These are phyloP conservation scores for Neopestalotiopsis rosae DNA, from an alignment of 2,329 filamentous ascomycete genomes.

Conservation along the genomic window DNA sequence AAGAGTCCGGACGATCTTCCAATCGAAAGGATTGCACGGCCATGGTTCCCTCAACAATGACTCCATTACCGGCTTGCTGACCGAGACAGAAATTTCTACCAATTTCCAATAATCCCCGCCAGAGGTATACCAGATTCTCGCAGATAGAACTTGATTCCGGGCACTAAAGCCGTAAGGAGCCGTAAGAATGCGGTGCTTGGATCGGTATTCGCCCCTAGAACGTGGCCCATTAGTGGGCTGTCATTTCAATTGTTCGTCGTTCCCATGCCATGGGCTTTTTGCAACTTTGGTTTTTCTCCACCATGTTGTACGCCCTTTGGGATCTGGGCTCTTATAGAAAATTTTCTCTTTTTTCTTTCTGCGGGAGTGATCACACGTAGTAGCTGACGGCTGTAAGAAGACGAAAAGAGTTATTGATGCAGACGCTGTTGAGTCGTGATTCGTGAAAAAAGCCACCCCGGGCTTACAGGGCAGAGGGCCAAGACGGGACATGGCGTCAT, in stretches of 20 bases:
- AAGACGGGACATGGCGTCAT: constrained; percentile 10
- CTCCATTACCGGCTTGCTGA: neutral
- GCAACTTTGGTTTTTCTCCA: neutral
- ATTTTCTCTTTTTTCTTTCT: neutral
- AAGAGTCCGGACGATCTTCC: too few species aligned
- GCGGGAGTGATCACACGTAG: neutral
- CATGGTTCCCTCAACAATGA: neutral
- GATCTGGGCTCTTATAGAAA: neutral
- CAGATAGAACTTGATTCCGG: neutral
- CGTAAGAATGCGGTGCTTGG: neutral
- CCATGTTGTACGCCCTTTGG: neutral
- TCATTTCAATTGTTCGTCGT: neutral
- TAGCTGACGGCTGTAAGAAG: neutral
- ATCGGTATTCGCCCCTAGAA: constrained; percentile 14
- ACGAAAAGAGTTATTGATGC: neutral
- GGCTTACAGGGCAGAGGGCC: constrained; percentile 2
- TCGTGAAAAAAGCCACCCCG: neutral
- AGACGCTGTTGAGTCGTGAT: neutral
- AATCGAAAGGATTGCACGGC: too few species aligned
- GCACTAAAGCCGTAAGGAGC: constrained; percentile 8
- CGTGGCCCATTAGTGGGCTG: constrained; percentile 6
- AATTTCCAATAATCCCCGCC: constrained; percentile 12
- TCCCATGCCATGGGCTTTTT: neutral
- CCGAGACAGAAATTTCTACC: constrained; percentile 8
- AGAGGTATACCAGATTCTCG: neutral